Percentiles rank a stretch among this genome's conserved stretches.
Conservation (phyloP, 768 basidiomycete species). For the Termitomyces sp. region DNA sequence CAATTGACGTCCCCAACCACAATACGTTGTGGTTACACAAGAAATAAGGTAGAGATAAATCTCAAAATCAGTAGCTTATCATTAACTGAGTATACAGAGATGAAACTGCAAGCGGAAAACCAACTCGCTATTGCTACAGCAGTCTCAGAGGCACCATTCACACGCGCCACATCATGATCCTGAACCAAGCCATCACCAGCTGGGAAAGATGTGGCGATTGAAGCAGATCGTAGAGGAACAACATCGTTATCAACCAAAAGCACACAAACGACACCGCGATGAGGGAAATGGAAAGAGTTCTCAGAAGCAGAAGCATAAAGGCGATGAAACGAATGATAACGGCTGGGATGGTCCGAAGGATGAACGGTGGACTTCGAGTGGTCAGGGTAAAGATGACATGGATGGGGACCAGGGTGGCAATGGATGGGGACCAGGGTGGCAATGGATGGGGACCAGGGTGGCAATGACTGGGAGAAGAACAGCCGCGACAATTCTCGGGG, state of each 20-base stretch:
- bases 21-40: too few species aligned
- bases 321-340: constrained; percentile 15
- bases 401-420: constrained; percentile 7
- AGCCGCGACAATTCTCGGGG: constrained; percentile 10
- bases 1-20: too few species aligned
- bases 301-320: constrained; percentile 20
- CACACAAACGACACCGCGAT: constrained; percentile 20
- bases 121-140: constrained; percentile 15
- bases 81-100: too few species aligned
- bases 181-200: constrained; percentile 20
- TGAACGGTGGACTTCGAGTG: constrained; percentile 10
- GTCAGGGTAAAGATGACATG: constrained; percentile 18
- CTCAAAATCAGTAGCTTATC: too few species aligned
- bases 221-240: constrained; percentile 15
- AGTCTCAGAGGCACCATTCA: background rate
- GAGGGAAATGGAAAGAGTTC: constrained; percentile 21
- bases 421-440: constrained; percentile 5
- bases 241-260: constrained; percentile 17
- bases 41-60: too few species aligned
- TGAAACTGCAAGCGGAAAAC: too few species aligned
- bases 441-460: constrained; percentile 11
- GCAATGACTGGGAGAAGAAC: background rate
- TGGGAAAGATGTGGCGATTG: constrained; percentile 20
- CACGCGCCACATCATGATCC: constrained; percentile 14
- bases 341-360: constrained; percentile 8